A percentile compares a stretch with the other conserved stretches of the same genome.
Conservation (phyloP, 805 yeast species). For the Torulaspora quercuum region DNA sequence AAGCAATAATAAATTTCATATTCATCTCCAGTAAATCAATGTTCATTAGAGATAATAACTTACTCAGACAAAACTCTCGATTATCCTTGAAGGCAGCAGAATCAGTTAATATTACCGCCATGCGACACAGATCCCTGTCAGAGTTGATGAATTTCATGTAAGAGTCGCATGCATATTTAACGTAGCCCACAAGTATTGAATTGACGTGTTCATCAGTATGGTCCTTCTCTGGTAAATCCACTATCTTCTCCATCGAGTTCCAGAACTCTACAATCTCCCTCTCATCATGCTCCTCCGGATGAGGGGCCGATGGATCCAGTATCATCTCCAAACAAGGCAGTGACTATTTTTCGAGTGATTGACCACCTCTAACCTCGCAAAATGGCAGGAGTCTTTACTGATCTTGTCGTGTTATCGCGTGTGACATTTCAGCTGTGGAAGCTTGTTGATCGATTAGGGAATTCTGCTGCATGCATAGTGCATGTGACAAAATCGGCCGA, state of each 20-base stretch:
- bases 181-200: constrained; percentile 29
- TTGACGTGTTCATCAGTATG: constrained; percentile 21
- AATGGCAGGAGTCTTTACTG: no score
- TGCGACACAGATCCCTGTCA: constrained; percentile 37
- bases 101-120: constrained; percentile 36
- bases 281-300: constrained; percentile 15
- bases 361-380: no score
- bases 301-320: constrained; percentile 24
- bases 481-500: no score
- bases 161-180: constrained; percentile 30
- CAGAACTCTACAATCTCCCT: constrained; percentile 27
- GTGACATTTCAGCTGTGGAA: no score
- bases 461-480: constrained; percentile 2
- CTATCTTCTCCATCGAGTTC: constrained; percentile 28
- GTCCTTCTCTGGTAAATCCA: constrained; percentile 16
- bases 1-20: constrained; percentile 43
- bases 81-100: constrained; percentile 39
- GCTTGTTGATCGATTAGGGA: no score
- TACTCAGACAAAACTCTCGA: constrained; percentile 47
- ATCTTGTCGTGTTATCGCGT: no score
- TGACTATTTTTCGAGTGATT: no score
- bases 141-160: constrained; percentile 27
- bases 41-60: constrained; percentile 45
- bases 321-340: constrained; percentile 19
- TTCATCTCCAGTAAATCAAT: constrained; percentile 36